Conservation (phyloP, 2,329 filamentous ascomycete genomes). For the Helminthosporium solani region DNA sequence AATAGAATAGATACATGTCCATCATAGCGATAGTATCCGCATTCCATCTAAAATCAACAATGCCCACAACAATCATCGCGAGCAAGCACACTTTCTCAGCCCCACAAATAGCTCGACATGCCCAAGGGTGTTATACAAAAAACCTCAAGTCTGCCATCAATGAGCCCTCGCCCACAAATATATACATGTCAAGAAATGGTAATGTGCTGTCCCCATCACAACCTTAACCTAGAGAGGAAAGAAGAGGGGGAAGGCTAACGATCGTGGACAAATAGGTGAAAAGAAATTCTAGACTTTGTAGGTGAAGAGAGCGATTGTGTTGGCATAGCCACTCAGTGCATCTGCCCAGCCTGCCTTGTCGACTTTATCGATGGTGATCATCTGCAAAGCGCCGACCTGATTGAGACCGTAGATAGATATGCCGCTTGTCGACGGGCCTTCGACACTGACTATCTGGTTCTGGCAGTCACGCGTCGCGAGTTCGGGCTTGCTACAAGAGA, state of each 20-base stretch:
- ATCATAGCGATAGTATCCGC: too few relatives aligned
- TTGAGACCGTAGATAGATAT: constrained; percentile 52
- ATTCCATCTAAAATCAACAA: too few relatives aligned
- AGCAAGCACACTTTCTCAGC: too few relatives aligned
- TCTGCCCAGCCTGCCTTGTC: constrained; percentile 50
- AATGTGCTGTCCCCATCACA: too few relatives aligned
- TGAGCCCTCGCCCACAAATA: too few relatives aligned
- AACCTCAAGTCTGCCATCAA: too few relatives aligned
- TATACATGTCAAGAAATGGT: too few relatives aligned
- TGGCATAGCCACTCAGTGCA: constrained; percentile 46
- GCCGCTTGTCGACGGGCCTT: constrained; percentile 36
- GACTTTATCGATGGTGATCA: constrained; percentile 48
- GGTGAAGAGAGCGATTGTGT: constrained; percentile 38
- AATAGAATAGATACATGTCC: too few relatives aligned
- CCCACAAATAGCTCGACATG: too few relatives aligned
- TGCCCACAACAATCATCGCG: too few relatives aligned
- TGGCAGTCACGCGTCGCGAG: constrained; percentile 47
- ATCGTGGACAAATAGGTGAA: background rate
- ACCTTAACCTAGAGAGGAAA: background rate
- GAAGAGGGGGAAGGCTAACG: background rate
- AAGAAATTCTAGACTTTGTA: constrained; percentile 30
- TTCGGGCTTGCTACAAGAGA: constrained; percentile 31
- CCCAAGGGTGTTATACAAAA: too few relatives aligned
- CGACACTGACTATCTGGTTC: constrained; percentile 52
- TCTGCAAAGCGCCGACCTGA: constrained; percentile 50